A percentile compares a stretch with the other conserved stretches of the same genome.
These are phyloP conservation scores for Quercus alba DNA, from an alignment of 306 rosid genomes.

Conservation along the genomic window DNA sequence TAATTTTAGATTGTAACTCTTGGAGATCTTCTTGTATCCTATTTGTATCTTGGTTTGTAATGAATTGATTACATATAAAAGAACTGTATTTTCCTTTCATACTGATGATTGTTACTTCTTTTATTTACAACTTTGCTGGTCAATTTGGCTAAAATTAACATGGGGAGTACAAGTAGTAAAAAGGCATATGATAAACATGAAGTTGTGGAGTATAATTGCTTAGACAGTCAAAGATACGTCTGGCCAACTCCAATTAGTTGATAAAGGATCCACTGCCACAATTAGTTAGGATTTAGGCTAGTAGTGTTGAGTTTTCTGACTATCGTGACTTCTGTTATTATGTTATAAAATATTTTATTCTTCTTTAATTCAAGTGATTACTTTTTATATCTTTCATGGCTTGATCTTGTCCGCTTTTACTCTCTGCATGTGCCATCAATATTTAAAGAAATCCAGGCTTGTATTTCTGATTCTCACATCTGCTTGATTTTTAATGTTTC, in stretches of 20 bases:
- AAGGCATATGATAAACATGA: background rate
- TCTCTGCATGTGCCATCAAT: conserved; percentile 9
- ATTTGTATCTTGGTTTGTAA: too few species aligned
- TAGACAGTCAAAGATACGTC: background rate
- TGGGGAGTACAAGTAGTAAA: background rate
- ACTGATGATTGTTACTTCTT: background rate
- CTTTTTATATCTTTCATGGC: background rate
- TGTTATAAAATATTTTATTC: background rate
- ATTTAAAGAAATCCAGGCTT: background rate
- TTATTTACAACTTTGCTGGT: background rate
- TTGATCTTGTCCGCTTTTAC: background rate
- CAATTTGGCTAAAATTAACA: background rate
- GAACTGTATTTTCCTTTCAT: background rate
- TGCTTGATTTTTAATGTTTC: conserved; percentile 11
- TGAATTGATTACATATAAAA: too few species aligned
- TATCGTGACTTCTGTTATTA: background rate
- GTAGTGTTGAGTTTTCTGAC: background rate
- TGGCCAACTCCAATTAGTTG: background rate
- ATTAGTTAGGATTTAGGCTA: background rate
- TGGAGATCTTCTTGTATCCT: too few species aligned
- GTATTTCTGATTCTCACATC: conserved; percentile 15
- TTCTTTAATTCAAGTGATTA: too few species aligned
- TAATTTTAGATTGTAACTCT: too few species aligned
- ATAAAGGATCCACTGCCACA: background rate
- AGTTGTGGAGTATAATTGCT: background rate